Evolutionary conservation across 257 asterid species (phyloP).

Genomic region (Fraxinus anomala): DNA sequence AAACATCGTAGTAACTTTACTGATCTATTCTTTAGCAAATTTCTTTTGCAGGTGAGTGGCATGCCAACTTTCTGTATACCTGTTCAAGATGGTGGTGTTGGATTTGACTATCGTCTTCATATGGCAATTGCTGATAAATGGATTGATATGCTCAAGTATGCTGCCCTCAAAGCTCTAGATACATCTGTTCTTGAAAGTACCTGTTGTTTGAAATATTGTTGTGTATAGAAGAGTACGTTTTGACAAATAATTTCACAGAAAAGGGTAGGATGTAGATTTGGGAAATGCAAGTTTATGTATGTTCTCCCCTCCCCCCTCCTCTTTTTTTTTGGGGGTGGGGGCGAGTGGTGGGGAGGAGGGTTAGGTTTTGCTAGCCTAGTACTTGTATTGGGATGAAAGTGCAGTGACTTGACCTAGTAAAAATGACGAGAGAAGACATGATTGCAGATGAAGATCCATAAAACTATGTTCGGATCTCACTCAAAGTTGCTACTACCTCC

Average conservation of each 20-base stretch:
- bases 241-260: neutral
- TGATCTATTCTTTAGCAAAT: conserved; percentile 22
- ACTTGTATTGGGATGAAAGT: no score
- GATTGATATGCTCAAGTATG: conserved; percentile 91
- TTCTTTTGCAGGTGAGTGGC: conserved; percentile 82
- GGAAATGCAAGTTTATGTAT: conserved; percentile 7
- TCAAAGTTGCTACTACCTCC: no score
- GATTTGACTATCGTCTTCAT: conserved; percentile 96
- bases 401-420: no score
- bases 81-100: conserved; percentile 92
- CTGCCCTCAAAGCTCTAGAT: conserved; percentile 30
- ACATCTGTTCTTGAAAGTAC: conserved; percentile 21
- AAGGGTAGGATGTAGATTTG: conserved; percentile 19
- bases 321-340: neutral
- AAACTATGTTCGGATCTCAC: no score
- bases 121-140: conserved; percentile 99
- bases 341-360: neutral
- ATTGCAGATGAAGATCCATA: no score
- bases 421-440: no score
- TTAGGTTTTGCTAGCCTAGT: neutral
- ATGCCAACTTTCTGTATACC: conserved; percentile 97
- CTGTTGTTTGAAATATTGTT: conserved; percentile 9
- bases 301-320: neutral
- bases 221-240: conserved; percentile 13
- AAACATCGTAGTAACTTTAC: conserved; percentile 13